Percentiles rank a stretch among this genome's conserved stretches.
These are phyloP conservation scores for Xylaria sp. DNA, from an alignment of 2,329 filamentous ascomycete genomes.

Conservation along the genomic window DNA sequence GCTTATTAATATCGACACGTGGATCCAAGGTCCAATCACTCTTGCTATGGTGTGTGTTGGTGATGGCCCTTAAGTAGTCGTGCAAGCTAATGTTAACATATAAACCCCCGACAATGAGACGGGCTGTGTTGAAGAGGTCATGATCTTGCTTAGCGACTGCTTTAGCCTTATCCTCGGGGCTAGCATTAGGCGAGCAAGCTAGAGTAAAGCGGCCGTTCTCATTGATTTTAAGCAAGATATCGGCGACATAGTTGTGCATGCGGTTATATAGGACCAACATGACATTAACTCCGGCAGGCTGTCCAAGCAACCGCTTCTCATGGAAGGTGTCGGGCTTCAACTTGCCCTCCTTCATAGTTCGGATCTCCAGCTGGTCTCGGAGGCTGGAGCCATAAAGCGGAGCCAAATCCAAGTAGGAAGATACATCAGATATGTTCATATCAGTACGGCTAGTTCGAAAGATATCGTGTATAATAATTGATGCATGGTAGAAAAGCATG, in stretches of 20 bases:
- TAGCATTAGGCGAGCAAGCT: conserved; percentile 38
- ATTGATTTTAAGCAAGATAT: conserved; percentile 68
- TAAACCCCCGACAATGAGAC: conserved; percentile 58
- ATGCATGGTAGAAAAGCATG: conserved; percentile 76
- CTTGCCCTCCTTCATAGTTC: conserved; percentile 69
- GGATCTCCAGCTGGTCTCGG: conserved; percentile 65
- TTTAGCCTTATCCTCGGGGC: conserved; percentile 40
- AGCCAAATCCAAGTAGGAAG: conserved; percentile 75
- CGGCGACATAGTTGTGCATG: conserved; percentile 72
- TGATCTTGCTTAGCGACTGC: conserved; percentile 52
- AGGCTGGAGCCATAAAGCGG: conserved; percentile 74
- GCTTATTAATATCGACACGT: conserved; percentile 60
- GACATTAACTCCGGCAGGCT: conserved; percentile 71
- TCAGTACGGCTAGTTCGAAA: conserved; percentile 70
- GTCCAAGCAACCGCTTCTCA: conserved; percentile 66
- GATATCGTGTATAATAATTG: conserved; percentile 67
- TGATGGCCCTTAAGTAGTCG: conserved; percentile 67
- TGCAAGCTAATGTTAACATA: conserved; percentile 62
- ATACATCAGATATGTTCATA: conserved; percentile 68
- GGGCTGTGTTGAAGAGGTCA: conserved; percentile 62
- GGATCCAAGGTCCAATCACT: conserved; percentile 69
- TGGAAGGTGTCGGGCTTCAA: conserved; percentile 75
- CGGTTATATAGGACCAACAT: conserved; percentile 71
- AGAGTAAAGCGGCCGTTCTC: conserved; percentile 66
- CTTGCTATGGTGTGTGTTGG: conserved; percentile 63